Base-by-base conservation (phyloP, 1,284 basidiomycete species). In the Leccinum cinnamomeum region DNA sequence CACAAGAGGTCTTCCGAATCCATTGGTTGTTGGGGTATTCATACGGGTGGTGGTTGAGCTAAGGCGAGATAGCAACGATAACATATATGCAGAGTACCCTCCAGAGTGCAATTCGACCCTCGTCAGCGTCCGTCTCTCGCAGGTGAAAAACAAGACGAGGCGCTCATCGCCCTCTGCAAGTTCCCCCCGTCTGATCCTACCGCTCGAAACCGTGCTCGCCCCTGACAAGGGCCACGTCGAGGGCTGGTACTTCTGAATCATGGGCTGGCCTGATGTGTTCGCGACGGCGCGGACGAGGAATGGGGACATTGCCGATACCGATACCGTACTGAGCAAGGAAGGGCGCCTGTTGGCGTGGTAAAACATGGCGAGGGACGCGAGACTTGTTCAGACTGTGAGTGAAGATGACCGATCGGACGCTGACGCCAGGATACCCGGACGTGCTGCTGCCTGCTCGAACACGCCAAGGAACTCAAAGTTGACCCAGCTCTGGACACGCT, bases 321-420 rank as follows among this genome's bases (percentile, higher is more conserved):
- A 59, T 2, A 30, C 44, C 2, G 70, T 53, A 30, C 53, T 66
- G 7, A 64, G 50, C 44, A 63, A 69, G 25, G 73, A 81, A 44
- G 76, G 86, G 4, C 85, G 86, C 57, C 85, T 84, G 12, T 71
- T 92, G 61, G 82, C 82, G 5, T 91, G 89, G 84, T 83, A 89
- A 71, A 93, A 96, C 66, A 86, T 95, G 62, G 91, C 87, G 35
- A 85, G 84, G 63, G 94, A 96, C 73, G 80, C 91, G 0, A 81
- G 91, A 93, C 91, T 12, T 95, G 92, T 76, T 10, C 84, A 86
- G 76, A 83, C 82, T 74, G 92, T 94, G 65, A 65, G 86, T 79
- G 41, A 20, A 10, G 50, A 51, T 25, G 50, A 25, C 14, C 7
- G 46, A 64, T 54, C 16, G 6, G 30, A 23, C 60, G 37, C 51